Evolutionary conservation across 331 rosid genomes (phyloP).

Genomic region (Saraca asoca): DNA sequence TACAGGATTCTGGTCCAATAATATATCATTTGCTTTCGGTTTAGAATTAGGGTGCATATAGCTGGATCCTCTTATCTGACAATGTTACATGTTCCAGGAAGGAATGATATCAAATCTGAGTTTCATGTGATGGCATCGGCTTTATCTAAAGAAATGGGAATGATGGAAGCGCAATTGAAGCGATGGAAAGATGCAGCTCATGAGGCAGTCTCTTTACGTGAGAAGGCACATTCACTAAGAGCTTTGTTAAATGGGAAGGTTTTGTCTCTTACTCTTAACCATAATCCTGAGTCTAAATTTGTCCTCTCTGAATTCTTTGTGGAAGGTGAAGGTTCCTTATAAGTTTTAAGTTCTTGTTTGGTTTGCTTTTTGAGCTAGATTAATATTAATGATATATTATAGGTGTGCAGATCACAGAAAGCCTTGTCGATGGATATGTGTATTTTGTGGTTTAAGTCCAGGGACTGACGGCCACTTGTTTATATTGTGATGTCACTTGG

Average conservation of each 20-base stretch:
- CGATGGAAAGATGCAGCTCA: slow-evolving; percentile 90
- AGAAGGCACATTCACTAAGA: slow-evolving; percentile 64
- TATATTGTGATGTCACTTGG: no score
- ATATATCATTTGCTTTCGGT: slow-evolving; percentile 26
- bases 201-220: slow-evolving; percentile 73
- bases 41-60: slow-evolving; percentile 28
- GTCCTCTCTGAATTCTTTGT: slow-evolving; percentile 22
- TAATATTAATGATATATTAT: no score
- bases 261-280: slow-evolving; percentile 27
- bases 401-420: no score
- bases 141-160: slow-evolving; percentile 89
- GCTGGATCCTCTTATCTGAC: slow-evolving; percentile 41
- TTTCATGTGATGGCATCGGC: slow-evolving; percentile 91
- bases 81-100: slow-evolving; percentile 59
- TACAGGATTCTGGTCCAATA: slow-evolving; percentile 74
- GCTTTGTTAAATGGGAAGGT: slow-evolving; percentile 66
- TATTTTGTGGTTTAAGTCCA: no score
- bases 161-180: slow-evolving; percentile 91
- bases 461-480: no score
- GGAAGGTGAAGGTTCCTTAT: no score
- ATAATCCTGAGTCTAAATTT: slow-evolving; percentile 19
- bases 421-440: no score
- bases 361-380: no score
- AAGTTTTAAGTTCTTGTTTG: no score
- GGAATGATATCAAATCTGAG: slow-evolving; percentile 88